phyloP scores from a whole-genome alignment of 345 rosid species.

The Arabis hirsuta region DNA sequence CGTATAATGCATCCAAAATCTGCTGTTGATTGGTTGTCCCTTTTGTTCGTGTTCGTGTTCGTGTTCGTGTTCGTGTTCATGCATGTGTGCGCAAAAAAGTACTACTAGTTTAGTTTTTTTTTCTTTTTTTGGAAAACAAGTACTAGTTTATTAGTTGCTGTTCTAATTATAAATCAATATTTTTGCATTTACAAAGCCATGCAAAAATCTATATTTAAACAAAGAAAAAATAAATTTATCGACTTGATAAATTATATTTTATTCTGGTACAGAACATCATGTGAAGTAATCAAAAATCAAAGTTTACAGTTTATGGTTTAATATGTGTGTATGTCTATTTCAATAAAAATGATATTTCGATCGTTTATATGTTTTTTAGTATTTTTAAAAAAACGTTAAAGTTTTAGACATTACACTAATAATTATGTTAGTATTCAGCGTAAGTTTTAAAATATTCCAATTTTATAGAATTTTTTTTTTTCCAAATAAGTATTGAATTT shows the following conservation, averaged over 20 bases:
- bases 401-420: too few relatives aligned
- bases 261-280: neutral
- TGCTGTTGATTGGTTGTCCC: constrained; percentile 35
- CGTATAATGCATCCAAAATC: constrained; percentile 38
- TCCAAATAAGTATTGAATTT: too few relatives aligned
- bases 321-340: neutral
- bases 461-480: too few relatives aligned
- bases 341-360: neutral
- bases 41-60: constrained; percentile 26
- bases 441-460: too few relatives aligned
- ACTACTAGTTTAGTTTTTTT: neutral
- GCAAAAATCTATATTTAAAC: too few relatives aligned
- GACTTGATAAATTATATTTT: neutral
- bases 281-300: neutral
- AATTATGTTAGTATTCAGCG: too few relatives aligned
- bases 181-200: neutral
- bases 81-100: constrained; percentile 27
- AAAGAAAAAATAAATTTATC: too few relatives aligned
- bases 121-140: too few relatives aligned
- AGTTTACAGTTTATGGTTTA: neutral
- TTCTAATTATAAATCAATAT: neutral
- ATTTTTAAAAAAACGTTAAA: too few relatives aligned
- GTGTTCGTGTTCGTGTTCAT: constrained; percentile 33
- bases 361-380: too few relatives aligned
- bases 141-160: neutral